Conservation (phyloP, 305 asterid genomes). For the Solanum hybrid region DNA sequence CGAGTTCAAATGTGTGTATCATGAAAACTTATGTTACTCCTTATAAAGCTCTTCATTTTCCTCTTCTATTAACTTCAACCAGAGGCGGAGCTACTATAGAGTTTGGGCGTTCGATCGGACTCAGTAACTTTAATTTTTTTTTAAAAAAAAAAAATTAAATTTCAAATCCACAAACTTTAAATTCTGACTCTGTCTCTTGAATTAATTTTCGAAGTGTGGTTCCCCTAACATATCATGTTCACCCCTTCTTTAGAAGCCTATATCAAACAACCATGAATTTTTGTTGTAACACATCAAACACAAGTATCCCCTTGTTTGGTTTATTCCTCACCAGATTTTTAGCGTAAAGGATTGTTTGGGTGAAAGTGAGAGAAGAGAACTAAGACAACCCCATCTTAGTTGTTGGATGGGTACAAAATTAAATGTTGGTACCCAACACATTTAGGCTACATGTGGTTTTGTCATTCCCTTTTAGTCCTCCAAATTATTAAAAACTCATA, state of each 20-base stretch:
- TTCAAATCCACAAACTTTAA: not conserved
- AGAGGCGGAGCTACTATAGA: not conserved
- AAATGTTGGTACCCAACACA: not conserved
- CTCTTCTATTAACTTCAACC: fast-evolving
- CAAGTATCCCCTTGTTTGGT: not conserved
- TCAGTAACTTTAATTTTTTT: not conserved
- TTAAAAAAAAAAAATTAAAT: not conserved
- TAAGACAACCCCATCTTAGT: not conserved
- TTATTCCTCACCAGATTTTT: not conserved
- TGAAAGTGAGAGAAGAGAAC: not conserved
- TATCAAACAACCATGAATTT: not conserved
- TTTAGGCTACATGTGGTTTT: conserved; percentile 6
- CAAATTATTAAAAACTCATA: not conserved
- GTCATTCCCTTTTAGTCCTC: not conserved
- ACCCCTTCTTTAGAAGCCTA: not conserved
- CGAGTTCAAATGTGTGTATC: not conserved
- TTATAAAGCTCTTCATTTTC: not conserved
- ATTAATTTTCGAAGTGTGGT: not conserved
- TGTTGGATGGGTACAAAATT: conserved; percentile 2
- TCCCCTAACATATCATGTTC: not conserved
- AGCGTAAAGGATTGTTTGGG: not conserved
- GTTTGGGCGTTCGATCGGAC: not conserved
- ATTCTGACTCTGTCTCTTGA: not conserved
- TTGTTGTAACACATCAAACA: not conserved
- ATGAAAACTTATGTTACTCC: not conserved